phyloP scores from a whole-genome alignment of 1,284 basidiomycete species.

The Retiboletus flavoniger region DNA sequence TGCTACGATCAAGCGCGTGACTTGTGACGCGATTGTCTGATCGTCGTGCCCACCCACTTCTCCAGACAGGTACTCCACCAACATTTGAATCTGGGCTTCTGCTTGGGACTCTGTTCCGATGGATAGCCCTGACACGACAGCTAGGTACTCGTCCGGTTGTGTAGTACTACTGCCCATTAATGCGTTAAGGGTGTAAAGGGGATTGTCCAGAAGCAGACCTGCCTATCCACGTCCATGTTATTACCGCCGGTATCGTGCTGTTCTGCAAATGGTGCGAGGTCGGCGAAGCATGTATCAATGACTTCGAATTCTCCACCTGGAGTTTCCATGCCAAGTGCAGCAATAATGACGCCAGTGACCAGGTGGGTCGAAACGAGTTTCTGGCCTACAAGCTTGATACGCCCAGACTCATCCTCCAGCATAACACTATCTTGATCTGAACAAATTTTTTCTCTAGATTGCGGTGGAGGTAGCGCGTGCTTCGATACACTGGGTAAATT shows the following conservation, averaged over 20 bases:
- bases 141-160: conserved; percentile 69
- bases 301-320: conserved; percentile 91
- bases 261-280: conserved; percentile 58
- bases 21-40: conserved; percentile 61
- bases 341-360: conserved; percentile 90
- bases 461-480: conserved; percentile 88
- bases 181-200: conserved; percentile 13
- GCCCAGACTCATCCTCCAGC: conserved; percentile 94
- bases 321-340: conserved; percentile 88
- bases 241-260: conserved; percentile 32
- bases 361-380: conserved; percentile 53
- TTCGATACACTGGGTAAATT: conserved; percentile 33
- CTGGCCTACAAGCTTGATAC: conserved; percentile 85
- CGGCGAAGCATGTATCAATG: conserved; percentile 85
- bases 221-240: conserved; percentile 52
- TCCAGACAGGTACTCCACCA: conserved; percentile 86
- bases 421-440: conserved; percentile 81
- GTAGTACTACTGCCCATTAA: conserved; percentile 11
- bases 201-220: conserved; percentile 10
- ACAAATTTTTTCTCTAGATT: conserved; percentile 70
- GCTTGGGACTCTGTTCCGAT: conserved; percentile 59
- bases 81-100: conserved; percentile 76
- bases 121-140: conserved; percentile 80
- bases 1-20: conserved; percentile 82
- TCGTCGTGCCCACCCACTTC: conserved; percentile 75